phyloP scores from a whole-genome alignment of 129 eudicot species.

The Deinandra increscens region DNA sequence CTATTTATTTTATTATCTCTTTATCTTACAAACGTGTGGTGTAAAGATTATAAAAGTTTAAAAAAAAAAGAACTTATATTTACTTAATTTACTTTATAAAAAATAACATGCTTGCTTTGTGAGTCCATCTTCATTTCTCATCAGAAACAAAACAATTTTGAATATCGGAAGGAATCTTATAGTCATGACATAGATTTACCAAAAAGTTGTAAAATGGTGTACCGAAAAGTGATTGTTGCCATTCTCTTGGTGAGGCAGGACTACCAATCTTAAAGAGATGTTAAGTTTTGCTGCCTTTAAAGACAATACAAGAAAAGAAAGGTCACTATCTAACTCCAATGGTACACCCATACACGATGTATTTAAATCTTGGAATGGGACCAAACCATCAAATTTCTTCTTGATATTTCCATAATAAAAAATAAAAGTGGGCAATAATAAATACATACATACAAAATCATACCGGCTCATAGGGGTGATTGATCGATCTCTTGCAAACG shows the following conservation, averaged over 20 bases:
- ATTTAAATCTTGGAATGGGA: conserved; percentile 38
- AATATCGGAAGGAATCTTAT: neutral
- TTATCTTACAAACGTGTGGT: conserved; percentile 16
- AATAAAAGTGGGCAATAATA: conserved; percentile 4
- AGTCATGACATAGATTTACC: neutral
- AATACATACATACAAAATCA: conserved; percentile 25
- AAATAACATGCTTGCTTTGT: conserved; percentile 7
- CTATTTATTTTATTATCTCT: too few species aligned
- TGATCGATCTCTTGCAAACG: conserved; percentile 27
- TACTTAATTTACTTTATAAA: conserved; percentile 8
- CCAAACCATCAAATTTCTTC: conserved; percentile 23
- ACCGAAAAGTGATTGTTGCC: conserved; percentile 25
- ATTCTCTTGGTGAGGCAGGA: conserved; percentile 16
- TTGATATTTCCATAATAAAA: neutral
- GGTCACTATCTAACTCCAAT: conserved; percentile 40
- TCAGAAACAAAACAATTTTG: conserved; percentile 1
- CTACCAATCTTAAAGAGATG: conserved; percentile 32
- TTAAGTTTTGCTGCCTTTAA: conserved; percentile 67
- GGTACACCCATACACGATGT: conserved; percentile 22
- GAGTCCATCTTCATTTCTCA: conserved; percentile 2
- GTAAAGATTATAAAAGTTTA: conserved; percentile 39
- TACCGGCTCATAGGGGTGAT: conserved; percentile 29
- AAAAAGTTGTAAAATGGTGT: conserved; percentile 6
- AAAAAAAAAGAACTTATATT: conserved; percentile 19
- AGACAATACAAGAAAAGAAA: conserved; percentile 53